Evolutionary conservation across 345 rosid genomes (phyloP).

Genomic region (Heritiera fomes): DNA sequence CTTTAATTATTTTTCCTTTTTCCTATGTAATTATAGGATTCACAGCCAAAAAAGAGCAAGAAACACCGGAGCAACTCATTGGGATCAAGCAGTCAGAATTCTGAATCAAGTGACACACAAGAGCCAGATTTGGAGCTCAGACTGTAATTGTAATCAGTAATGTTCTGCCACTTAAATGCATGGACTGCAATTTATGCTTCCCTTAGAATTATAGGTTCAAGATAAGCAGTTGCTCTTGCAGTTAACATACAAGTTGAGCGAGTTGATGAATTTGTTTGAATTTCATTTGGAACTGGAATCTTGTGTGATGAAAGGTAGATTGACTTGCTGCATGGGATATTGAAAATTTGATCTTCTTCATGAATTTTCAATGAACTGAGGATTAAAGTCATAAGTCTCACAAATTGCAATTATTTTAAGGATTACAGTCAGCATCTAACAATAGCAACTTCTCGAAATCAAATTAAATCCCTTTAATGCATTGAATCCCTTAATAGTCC

Average conservation of each 20-base stretch:
- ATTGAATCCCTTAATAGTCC: not conserved
- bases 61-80: slow-evolving; percentile 46
- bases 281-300: slow-evolving; percentile 10
- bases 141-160: slow-evolving; percentile 49
- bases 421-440: not conserved
- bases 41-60: slow-evolving; percentile 37
- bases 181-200: not conserved
- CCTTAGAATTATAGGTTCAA: slow-evolving; percentile 16
- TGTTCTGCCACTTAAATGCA: not conserved
- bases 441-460: slow-evolving; percentile 13
- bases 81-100: slow-evolving; percentile 67
- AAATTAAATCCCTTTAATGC: not conserved
- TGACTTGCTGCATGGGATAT: slow-evolving; percentile 7
- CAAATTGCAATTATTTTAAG: not conserved
- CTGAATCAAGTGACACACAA: slow-evolving; percentile 66
- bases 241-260: slow-evolving; percentile 11
- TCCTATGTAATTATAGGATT: slow-evolving; percentile 32
- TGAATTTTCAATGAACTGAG: slow-evolving; percentile 9
- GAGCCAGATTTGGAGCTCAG: slow-evolving; percentile 92
- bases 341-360: slow-evolving; percentile 1
- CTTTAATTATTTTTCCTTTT: not conserved
- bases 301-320: slow-evolving; percentile 11
- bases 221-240: slow-evolving; percentile 7
- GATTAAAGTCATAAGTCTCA: slow-evolving; percentile 1
- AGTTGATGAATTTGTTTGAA: slow-evolving; percentile 11